phyloP scores from a whole-genome alignment of 2,329 filamentous ascomycete species.

The Lomentospora prolificans region DNA sequence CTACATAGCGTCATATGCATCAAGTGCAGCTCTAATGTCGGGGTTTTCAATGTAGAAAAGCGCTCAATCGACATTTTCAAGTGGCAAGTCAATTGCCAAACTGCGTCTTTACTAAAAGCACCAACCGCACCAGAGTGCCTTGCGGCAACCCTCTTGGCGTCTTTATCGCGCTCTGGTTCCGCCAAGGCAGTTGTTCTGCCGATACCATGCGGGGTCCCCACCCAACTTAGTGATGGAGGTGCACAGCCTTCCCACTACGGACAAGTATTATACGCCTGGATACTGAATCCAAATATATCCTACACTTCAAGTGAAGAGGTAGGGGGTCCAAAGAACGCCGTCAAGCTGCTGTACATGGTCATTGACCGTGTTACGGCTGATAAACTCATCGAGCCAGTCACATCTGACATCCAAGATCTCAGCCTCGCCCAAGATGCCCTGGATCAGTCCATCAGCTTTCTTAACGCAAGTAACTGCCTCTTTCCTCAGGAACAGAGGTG shows the following conservation, averaged over 20 bases:
- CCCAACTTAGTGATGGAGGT: conserved; percentile 11
- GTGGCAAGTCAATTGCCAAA: conserved; percentile 41
- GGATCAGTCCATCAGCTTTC: conserved; percentile 26
- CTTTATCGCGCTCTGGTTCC: conserved; percentile 45
- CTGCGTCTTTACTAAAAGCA: conserved; percentile 12
- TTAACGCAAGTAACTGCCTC: conserved; percentile 38
- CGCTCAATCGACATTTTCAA: conserved; percentile 44
- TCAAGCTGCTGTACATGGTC: conserved; percentile 43
- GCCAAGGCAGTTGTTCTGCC: conserved; percentile 46
- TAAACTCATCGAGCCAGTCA: conserved; percentile 38
- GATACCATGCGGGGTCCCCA: background rate
- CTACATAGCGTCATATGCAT: conserved; percentile 29
- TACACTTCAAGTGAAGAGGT: conserved; percentile 33
- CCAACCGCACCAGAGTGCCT: conserved; percentile 41
- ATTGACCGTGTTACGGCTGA: conserved; percentile 34
- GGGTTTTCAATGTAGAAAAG: conserved; percentile 34
- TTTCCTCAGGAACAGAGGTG: conserved; percentile 45
- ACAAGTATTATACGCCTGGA: conserved; percentile 38
- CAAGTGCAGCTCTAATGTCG: conserved; percentile 34
- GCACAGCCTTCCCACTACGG: background rate
- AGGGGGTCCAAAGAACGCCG: conserved; percentile 24
- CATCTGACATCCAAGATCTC: conserved; percentile 49
- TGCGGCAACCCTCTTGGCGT: conserved; percentile 41
- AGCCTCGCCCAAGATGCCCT: conserved; percentile 43
- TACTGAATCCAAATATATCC: conserved; percentile 44